phyloP scores from a whole-genome alignment of 2,329 filamentous ascomycete species.

The Diaporthe amygdali region DNA sequence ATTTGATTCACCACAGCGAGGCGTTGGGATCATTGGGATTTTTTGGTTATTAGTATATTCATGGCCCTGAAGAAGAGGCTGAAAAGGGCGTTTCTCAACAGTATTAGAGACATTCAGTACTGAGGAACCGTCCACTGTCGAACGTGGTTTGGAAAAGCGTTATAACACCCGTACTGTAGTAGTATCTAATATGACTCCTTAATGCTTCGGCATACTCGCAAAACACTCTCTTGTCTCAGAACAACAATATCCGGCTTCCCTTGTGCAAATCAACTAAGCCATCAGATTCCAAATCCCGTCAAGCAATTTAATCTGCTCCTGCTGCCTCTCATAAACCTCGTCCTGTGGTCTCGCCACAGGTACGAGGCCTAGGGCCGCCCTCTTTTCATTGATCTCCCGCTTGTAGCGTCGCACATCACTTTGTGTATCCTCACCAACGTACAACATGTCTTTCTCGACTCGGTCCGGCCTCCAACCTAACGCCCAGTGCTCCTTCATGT shows the following conservation, averaged over 20 bases:
- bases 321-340: not conserved
- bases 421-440: not conserved
- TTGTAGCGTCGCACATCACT: not conserved
- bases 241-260: not conserved
- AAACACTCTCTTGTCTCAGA: not conserved
- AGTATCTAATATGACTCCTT: slow-evolving; percentile 6
- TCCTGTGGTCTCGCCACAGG: not conserved
- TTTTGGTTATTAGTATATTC: not conserved
- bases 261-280: not conserved
- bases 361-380: not conserved
- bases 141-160: not conserved
- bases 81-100: not conserved
- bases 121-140: not conserved
- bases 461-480: not conserved
- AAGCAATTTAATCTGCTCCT: not conserved
- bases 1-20: slow-evolving; percentile 22
- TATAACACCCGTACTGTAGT: not conserved
- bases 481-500: not conserved
- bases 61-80: not conserved
- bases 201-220: not conserved
- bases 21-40: slow-evolving; percentile 21
- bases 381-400: not conserved
- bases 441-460: not conserved
- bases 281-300: not conserved
- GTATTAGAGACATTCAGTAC: not conserved